These are phyloP conservation scores for Talaromyces wortmannii DNA, from an alignment of 495 filamentous ascomycete genomes.

Conservation along the genomic window DNA sequence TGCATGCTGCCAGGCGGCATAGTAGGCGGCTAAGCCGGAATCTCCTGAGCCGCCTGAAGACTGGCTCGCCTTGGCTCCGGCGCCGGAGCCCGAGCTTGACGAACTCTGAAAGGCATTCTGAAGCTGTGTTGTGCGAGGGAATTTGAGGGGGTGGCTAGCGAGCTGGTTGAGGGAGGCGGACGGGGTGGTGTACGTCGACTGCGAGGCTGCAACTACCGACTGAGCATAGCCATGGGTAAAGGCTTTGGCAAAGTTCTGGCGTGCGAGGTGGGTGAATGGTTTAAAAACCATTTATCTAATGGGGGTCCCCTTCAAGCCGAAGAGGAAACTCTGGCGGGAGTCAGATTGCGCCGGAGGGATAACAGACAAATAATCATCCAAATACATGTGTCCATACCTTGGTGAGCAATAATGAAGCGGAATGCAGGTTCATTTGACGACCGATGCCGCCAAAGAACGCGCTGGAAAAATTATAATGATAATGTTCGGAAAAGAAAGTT, in stretches of 20 bases:
- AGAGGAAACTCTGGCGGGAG: conserved; percentile 36
- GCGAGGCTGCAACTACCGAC: conserved; percentile 91
- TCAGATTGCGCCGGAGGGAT: conserved; percentile 1
- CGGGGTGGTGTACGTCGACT: conserved; percentile 77
- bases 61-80: conserved; percentile 39
- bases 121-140: conserved; percentile 58
- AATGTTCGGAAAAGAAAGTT: too few species aligned
- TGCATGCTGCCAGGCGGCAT: conserved; percentile 77
- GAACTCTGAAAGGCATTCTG: conserved; percentile 69
- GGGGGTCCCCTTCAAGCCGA: conserved; percentile 42
- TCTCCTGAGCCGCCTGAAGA: conserved; percentile 37
- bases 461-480: conserved; percentile 14
- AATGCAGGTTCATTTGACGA: conserved; percentile 66
- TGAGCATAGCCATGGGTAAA: conserved; percentile 97
- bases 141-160: conserved; percentile 45
- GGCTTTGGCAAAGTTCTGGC: conserved; percentile 91
- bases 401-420: conserved; percentile 33
- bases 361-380: background rate
- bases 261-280: conserved; percentile 83
- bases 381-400: conserved; percentile 27
- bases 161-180: conserved; percentile 52
- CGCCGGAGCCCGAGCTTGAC: conserved; percentile 30
- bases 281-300: conserved; percentile 78
- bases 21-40: conserved; percentile 73
- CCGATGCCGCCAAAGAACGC: conserved; percentile 53